These are phyloP conservation scores for Laetiporus sulphureus DNA, from an alignment of 1,284 basidiomycete species.

Conservation along the genomic window DNA sequence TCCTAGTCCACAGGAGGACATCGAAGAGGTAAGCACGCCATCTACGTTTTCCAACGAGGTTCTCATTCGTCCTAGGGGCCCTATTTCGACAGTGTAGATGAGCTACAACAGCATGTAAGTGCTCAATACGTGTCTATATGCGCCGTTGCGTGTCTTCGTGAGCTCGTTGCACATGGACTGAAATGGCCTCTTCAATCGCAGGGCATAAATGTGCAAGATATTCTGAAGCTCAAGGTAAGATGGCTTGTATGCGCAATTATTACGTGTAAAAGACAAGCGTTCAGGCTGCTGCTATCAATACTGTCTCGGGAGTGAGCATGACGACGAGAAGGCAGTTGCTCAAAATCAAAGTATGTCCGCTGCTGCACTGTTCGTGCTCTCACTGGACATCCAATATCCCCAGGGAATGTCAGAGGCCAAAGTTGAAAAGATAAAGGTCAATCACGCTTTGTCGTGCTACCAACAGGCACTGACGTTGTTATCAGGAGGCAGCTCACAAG, in stretches of 20 bases:
- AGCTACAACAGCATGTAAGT: constrained; percentile 80
- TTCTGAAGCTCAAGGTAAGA: constrained; percentile 80
- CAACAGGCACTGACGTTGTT: neutral
- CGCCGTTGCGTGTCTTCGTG: neutral
- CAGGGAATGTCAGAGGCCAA: constrained; percentile 87
- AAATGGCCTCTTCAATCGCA: constrained; percentile 23
- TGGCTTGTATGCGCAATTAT: neutral
- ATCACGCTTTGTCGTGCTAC: constrained; percentile 6
- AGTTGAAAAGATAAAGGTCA: constrained; percentile 90
- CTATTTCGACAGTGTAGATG: constrained; percentile 78
- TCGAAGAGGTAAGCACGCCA: constrained; percentile 33
- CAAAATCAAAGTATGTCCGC: constrained; percentile 74
- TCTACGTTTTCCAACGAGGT: neutral
- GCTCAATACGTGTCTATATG: constrained; percentile 3
- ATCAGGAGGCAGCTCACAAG: constrained; percentile 82
- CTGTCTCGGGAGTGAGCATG: constrained; percentile 78
- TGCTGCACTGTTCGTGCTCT: neutral
- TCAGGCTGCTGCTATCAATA: constrained; percentile 68
- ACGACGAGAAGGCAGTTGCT: constrained; percentile 81
- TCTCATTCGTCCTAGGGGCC: constrained; percentile 32
- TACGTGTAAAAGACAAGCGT: constrained; percentile 4
- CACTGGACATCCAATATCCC: constrained; percentile 1
- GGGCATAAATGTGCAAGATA: constrained; percentile 94
- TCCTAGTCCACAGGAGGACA: constrained; percentile 34
- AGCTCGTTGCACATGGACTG: neutral